Evolutionary conservation across 2,329 filamentous ascomycete genomes (phyloP).

Genomic region (Botryotinia convoluta): DNA sequence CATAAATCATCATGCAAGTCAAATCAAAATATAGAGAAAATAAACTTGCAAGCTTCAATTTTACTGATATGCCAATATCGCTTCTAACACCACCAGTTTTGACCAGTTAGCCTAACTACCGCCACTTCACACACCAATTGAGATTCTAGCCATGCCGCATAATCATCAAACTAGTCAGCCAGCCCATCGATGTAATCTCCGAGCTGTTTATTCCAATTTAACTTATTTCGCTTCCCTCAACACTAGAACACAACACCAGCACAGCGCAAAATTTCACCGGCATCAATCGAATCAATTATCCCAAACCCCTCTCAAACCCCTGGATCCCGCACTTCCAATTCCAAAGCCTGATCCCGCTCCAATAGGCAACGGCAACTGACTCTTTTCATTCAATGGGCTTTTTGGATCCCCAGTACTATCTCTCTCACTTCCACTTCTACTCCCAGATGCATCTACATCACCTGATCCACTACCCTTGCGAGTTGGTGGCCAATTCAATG

Average conservation of each 20-base stretch:
- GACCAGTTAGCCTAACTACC: not conserved
- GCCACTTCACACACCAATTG: not conserved
- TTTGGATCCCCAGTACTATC: conserved; percentile 52
- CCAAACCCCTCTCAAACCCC: conserved; percentile 9
- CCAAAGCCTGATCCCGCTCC: conserved; percentile 1
- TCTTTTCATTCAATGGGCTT: conserved; percentile 44
- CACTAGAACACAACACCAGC: not conserved
- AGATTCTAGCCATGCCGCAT: not conserved
- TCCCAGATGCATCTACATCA: conserved; percentile 35
- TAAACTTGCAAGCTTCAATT: conserved; percentile 7
- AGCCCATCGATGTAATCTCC: not conserved
- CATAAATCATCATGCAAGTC: not conserved
- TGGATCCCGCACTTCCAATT: not conserved
- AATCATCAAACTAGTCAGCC: not conserved
- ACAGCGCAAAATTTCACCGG: not conserved
- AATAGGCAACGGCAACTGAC: conserved; percentile 2
- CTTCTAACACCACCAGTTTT: not conserved
- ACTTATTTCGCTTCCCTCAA: not conserved
- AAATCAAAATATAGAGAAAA: not conserved
- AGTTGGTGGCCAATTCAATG: not conserved
- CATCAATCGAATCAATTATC: conserved; percentile 9
- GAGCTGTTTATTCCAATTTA: not conserved
- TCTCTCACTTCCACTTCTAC: conserved; percentile 42
- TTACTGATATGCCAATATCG: conserved; percentile 5
- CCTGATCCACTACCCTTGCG: conserved; percentile 21